Evolutionary conservation across 2,329 filamentous ascomycete species (phyloP).

Genomic region (Neoscytalidium dimidiatum): DNA sequence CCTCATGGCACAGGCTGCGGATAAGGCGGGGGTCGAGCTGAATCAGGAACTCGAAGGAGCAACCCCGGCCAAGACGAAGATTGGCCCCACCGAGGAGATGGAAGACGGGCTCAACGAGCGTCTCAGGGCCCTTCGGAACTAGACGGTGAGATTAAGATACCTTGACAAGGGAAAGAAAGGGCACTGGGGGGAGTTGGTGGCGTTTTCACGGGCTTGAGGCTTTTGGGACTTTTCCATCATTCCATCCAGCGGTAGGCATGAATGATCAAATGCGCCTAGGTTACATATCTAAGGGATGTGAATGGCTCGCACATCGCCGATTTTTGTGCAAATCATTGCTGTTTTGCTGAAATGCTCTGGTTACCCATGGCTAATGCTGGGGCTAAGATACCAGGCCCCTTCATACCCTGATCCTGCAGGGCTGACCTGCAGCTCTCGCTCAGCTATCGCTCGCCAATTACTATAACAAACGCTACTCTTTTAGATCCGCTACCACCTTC

Average conservation of each 20-base stretch:
- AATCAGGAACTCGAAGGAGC: conserved; percentile 70
- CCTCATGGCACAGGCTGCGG: conserved; percentile 80
- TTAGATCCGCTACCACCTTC: no score
- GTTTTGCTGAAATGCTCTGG: not conserved
- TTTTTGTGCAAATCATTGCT: not conserved
- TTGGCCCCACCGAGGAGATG: conserved; percentile 73
- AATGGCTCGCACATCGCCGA: not conserved
- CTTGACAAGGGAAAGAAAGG: not conserved
- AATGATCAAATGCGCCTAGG: not conserved
- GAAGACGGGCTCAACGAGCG: conserved; percentile 71
- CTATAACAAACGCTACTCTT: not conserved
- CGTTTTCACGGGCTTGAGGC: not conserved
- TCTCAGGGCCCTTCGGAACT: conserved; percentile 55
- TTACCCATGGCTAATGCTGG: not conserved
- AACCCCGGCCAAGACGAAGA: conserved; percentile 56
- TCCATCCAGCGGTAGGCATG: not conserved
- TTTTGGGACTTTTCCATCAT: not conserved
- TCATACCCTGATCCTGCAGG: no score
- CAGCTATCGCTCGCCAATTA: not conserved
- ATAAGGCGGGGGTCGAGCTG: conserved; percentile 84
- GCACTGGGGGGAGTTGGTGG: not conserved
- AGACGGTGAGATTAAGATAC: not conserved
- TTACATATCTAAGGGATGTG: not conserved
- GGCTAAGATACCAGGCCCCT: not conserved
- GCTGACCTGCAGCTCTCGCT: not conserved